A percentile compares a stretch with the other conserved stretches of the same genome.
Evolutionary conservation across 192 early-diverging fungal genomes (phyloP).

Genomic region (Piromyces sp.): DNA sequence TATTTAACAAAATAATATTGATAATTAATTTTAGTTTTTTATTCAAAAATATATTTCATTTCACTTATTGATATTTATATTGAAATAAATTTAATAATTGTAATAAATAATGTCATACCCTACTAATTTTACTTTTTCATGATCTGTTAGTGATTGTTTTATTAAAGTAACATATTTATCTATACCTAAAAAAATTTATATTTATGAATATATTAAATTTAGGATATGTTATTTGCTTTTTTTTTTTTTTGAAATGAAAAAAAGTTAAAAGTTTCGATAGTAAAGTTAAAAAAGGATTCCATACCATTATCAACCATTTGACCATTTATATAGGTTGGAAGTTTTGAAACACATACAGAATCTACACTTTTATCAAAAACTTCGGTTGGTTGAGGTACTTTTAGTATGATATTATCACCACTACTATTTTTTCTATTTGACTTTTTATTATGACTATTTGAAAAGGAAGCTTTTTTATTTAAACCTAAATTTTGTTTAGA

Average conservation of each 20-base stretch:
- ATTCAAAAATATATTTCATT: too few species aligned
- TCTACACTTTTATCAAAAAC: neutral
- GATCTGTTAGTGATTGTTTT: neutral
- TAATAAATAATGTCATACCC: too few species aligned
- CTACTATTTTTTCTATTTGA: neutral
- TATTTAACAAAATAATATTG: too few species aligned
- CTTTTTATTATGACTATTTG: neutral
- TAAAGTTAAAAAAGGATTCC: too few species aligned
- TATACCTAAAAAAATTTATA: neutral
- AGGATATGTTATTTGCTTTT: too few species aligned
- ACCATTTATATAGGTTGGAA: neutral
- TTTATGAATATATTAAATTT: too few species aligned
- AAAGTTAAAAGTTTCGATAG: too few species aligned
- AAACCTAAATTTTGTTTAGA: neutral
- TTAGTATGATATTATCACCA: neutral
- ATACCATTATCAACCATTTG: neutral
- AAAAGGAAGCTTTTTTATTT: neutral
- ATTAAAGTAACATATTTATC: neutral
- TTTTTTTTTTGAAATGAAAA: too few species aligned
- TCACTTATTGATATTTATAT: too few species aligned
- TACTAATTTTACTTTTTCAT: neutral
- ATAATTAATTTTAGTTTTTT: too few species aligned
- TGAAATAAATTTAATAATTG: too few species aligned
- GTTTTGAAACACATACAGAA: neutral
- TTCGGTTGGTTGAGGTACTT: neutral